These are phyloP conservation scores for Pseudopediastrum boryanum DNA, from an alignment of 139 green algal genomes.

Conservation along the genomic window DNA sequence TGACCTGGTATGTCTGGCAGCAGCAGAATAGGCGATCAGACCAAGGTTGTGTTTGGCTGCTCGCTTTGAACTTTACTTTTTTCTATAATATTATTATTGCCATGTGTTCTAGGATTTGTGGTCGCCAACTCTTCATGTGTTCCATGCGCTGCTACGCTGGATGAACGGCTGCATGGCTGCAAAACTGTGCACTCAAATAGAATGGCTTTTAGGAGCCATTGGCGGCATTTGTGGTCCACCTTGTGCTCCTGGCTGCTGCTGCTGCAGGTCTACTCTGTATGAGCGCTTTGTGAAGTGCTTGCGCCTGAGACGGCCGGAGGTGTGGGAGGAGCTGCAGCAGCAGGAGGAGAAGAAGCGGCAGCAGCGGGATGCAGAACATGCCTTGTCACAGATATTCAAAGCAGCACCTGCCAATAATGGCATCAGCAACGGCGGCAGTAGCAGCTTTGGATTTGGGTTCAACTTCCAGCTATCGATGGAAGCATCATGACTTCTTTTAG, in stretches of 20 bases:
- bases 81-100: too few relatives aligned
- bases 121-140: not conserved
- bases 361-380: conserved; percentile 18
- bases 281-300: conserved; percentile 67
- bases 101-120: too few relatives aligned
- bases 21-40: too few relatives aligned
- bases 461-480: too few relatives aligned
- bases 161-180: not conserved
- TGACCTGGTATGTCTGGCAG: too few relatives aligned
- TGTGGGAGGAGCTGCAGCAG: conserved; percentile 40
- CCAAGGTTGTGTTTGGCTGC: too few relatives aligned
- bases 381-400: conserved; percentile 16
- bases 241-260: not conserved
- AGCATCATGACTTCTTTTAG: too few relatives aligned
- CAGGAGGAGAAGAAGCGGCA: conserved; percentile 12
- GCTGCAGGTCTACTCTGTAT: conserved; percentile 51
- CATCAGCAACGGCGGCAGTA: too few relatives aligned
- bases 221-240: not conserved
- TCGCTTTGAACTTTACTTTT: too few relatives aligned
- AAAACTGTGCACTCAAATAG: not conserved
- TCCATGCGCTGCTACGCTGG: not conserved
- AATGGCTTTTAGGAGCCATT: not conserved
- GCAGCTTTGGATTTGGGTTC: too few relatives aligned
- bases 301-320: conserved; percentile 47
- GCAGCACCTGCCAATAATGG: too few relatives aligned